A percentile compares a stretch with the other conserved stretches of the same genome.
phyloP scores from a whole-genome alignment of 1,284 basidiomycete genomes.

The Coriolopsis trogii region DNA sequence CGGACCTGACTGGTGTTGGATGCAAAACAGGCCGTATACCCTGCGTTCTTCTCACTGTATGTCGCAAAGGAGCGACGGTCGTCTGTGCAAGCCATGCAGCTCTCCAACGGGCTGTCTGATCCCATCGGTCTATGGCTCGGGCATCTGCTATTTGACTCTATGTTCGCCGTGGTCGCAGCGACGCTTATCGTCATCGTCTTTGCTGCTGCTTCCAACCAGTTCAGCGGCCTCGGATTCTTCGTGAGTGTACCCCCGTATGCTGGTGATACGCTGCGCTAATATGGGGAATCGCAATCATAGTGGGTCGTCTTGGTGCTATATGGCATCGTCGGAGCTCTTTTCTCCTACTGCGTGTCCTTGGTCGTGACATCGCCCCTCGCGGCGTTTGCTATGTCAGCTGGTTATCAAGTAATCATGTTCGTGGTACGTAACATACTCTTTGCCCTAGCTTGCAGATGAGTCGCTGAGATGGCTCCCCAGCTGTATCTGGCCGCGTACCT shows the following conservation, averaged over 20 bases:
- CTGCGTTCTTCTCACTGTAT: slow-evolving; percentile 81
- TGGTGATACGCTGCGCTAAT: too few relatives aligned
- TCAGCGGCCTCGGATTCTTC: slow-evolving; percentile 70
- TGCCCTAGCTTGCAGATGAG: not conserved
- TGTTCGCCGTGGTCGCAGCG: slow-evolving; percentile 58
- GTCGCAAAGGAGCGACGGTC: slow-evolving; percentile 69
- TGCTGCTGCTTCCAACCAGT: slow-evolving; percentile 58
- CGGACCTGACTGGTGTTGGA: slow-evolving; percentile 1
- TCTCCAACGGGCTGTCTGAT: slow-evolving; percentile 76
- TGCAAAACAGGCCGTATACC: slow-evolving; percentile 62
- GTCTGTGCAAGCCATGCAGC: slow-evolving; percentile 76
- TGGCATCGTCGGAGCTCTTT: slow-evolving; percentile 68
- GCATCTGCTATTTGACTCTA: slow-evolving; percentile 75
- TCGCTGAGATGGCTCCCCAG: slow-evolving; percentile 35
- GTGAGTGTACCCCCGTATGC: slow-evolving; percentile 43
- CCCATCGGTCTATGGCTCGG: slow-evolving; percentile 80
- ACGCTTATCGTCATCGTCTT: slow-evolving; percentile 68
- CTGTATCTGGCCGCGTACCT: slow-evolving; percentile 68
- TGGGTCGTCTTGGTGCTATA: slow-evolving; percentile 76
- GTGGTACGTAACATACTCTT: slow-evolving; percentile 45
- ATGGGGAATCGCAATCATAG: slow-evolving; percentile 35
- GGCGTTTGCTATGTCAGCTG: slow-evolving; percentile 74
- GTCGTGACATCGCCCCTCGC: slow-evolving; percentile 69
- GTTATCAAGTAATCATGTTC: slow-evolving; percentile 77
- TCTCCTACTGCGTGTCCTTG: slow-evolving; percentile 69